phyloP scores from a whole-genome alignment of 2,329 filamentous ascomycete genomes.

The Trichoderma koningiopsis region DNA sequence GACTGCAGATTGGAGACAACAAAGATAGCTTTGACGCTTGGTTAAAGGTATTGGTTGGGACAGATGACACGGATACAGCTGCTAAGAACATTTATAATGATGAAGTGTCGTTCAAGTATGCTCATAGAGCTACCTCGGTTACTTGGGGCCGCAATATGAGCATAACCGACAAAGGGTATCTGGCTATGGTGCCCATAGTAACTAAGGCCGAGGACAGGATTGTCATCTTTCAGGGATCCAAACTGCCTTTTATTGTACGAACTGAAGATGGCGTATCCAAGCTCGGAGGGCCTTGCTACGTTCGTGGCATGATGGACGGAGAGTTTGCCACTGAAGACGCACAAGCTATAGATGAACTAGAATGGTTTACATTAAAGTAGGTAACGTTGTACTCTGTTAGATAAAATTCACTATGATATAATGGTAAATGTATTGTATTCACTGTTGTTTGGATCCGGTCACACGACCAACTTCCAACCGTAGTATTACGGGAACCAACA shows the following conservation, averaged over 20 bases:
- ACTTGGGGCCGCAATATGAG: constrained; percentile 1
- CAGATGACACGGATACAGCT: not conserved
- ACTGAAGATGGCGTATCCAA: not conserved
- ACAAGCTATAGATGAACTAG: not conserved
- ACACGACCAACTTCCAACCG: not conserved
- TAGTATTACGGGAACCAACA: not conserved
- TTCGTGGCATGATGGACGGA: constrained; percentile 10
- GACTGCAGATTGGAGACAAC: not conserved
- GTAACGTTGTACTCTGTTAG: not conserved
- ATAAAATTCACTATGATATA: not conserved
- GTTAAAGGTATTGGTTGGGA: not conserved
- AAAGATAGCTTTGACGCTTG: not conserved
- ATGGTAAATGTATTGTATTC: too few species aligned
- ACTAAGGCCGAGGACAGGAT: not conserved
- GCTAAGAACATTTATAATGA: not conserved
- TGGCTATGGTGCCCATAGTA: not conserved
- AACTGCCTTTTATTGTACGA: constrained; percentile 10
- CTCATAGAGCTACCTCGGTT: constrained; percentile 3
- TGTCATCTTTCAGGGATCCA: not conserved
- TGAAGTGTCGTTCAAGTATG: not conserved
- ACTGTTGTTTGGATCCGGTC: too few species aligned
- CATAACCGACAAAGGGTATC: not conserved
- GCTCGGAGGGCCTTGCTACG: constrained; percentile 7
- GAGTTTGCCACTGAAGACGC: not conserved
- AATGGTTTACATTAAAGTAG: constrained; percentile 11